Conservation (phyloP, 768 basidiomycete species). For the Coprinopsis strossmayeri region DNA sequence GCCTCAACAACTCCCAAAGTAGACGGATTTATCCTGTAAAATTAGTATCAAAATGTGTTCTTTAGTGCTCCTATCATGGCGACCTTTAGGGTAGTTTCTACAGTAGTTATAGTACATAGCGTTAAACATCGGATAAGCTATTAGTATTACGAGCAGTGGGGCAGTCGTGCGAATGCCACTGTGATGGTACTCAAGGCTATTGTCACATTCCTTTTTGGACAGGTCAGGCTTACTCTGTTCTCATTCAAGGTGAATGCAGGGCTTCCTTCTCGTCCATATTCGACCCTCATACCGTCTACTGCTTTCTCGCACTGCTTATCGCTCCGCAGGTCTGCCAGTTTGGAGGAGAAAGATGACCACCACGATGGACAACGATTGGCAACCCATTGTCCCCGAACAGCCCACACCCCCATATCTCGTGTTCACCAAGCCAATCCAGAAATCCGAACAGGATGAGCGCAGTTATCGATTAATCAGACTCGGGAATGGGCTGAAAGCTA, state of each 20-base stretch:
- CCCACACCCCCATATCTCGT: constrained; percentile 40
- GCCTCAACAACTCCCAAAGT: not conserved
- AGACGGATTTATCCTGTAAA: not conserved
- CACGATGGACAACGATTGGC: constrained; percentile 22
- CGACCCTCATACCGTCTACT: not conserved
- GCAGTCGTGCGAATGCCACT: not conserved
- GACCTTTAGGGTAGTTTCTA: too few species aligned
- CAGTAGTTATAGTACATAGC: too few species aligned
- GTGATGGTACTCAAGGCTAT: not conserved
- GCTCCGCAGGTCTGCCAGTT: not conserved
- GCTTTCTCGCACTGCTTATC: not conserved
- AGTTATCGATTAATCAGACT: constrained; percentile 77
- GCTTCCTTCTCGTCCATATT: not conserved
- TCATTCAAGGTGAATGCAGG: not conserved
- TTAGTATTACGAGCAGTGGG: too few species aligned
- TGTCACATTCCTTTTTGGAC: constrained; percentile 2
- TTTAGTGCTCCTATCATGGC: too few species aligned
- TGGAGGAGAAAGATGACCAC: not conserved
- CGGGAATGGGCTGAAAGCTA: constrained; percentile 85
- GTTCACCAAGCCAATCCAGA: constrained; percentile 56
- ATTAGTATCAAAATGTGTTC: not conserved
- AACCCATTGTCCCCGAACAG: constrained; percentile 22
- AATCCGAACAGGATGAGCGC: constrained; percentile 73
- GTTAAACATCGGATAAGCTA: too few species aligned
- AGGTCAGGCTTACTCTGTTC: not conserved